phyloP scores from a whole-genome alignment of 2,329 filamentous ascomycete genomes.

The Trichoderma sp. region DNA sequence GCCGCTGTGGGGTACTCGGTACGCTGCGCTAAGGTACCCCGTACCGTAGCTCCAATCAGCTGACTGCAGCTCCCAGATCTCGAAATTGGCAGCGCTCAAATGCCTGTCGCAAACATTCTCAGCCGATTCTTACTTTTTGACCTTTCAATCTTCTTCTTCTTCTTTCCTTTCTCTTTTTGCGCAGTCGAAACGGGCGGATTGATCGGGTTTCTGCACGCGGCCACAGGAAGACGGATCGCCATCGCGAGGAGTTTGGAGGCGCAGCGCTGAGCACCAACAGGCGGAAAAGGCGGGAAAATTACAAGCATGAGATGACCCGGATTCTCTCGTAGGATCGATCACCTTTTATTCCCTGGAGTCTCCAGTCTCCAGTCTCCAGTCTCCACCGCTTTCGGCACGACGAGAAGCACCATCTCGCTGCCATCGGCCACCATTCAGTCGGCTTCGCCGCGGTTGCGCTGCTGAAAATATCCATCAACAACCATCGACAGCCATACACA shows the following conservation, averaged over 20 bases:
- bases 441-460: neutral
- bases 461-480: neutral
- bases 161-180: neutral
- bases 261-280: neutral
- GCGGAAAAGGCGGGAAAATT: neutral
- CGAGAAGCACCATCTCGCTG: neutral
- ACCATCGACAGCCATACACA: neutral
- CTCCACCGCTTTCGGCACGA: neutral
- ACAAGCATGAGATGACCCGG: neutral
- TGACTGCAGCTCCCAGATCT: slow-evolving; percentile 1
- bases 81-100: slow-evolving; percentile 7
- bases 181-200: neutral
- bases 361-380: neutral
- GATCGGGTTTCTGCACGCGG: neutral
- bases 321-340: no score
- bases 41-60: slow-evolving; percentile 6
- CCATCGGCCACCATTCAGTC: neutral
- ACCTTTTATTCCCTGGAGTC: neutral
- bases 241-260: neutral
- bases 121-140: neutral
- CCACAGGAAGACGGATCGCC: neutral
- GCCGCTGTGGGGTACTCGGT: slow-evolving; percentile 12
- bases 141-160: neutral
- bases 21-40: neutral
- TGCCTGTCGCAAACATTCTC: neutral